A percentile compares a stretch with the other conserved stretches of the same genome.
Conservation (phyloP, 225 moss, liverwort and hornwort genomes). For the Polytrichum commune region DNA sequence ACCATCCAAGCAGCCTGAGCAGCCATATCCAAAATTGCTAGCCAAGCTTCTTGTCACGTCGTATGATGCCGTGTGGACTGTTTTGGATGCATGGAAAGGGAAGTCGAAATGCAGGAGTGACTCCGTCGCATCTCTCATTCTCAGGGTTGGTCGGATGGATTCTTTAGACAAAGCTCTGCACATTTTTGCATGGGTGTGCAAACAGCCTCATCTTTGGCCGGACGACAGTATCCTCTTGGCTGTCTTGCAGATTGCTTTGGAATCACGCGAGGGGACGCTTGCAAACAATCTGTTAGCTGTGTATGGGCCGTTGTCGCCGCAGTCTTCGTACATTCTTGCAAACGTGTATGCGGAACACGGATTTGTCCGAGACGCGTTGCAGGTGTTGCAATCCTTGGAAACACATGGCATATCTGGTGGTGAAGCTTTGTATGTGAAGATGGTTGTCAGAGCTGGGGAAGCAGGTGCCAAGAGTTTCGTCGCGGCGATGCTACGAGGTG, state of each 20-base stretch:
- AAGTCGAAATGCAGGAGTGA: conserved; percentile 36
- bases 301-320: conserved; percentile 31
- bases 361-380: conserved; percentile 38
- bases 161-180: conserved; percentile 44
- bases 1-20: conserved; percentile 6
- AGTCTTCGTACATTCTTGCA: conserved; percentile 37
- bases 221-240: conserved; percentile 40
- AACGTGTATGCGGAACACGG: conserved; percentile 49
- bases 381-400: conserved; percentile 32
- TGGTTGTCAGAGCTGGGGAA: conserved; percentile 59
- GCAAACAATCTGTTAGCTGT: conserved; percentile 46
- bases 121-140: conserved; percentile 36
- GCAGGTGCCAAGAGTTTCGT: conserved; percentile 36
- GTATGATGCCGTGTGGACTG: conserved; percentile 45
- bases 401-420: conserved; percentile 28
- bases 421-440: conserved; percentile 41
- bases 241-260: conserved; percentile 39
- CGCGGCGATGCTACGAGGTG: conserved; percentile 17
- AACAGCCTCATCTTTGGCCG: conserved; percentile 59
- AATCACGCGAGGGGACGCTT: conserved; percentile 42
- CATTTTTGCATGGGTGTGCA: conserved; percentile 57
- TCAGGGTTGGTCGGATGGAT: conserved; percentile 46
- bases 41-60: conserved; percentile 45
- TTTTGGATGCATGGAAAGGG: conserved; percentile 55
- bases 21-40: conserved; percentile 40